phyloP scores from a whole-genome alignment of 495 filamentous ascomycete genomes.

The Hypoxylon cercidicola region DNA sequence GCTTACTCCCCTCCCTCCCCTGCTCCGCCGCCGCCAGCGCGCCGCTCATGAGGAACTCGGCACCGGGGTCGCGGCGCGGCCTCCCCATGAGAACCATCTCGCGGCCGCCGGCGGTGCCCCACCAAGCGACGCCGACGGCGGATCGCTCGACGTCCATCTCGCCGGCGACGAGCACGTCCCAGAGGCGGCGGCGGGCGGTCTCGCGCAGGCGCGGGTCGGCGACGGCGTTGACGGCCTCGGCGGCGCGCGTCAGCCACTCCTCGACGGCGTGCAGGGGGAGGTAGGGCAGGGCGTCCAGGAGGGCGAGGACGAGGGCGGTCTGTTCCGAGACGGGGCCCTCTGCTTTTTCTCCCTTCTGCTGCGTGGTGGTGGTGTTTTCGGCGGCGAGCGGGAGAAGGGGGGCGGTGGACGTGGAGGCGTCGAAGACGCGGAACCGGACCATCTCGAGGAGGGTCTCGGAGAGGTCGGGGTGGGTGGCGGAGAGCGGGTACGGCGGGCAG shows the following conservation, averaged over 20 bases:
- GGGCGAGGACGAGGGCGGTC: constrained; percentile 77
- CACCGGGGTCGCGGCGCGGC: constrained; percentile 20
- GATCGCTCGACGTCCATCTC: constrained; percentile 94
- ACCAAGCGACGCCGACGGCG: constrained; percentile 86
- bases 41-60: constrained; percentile 57
- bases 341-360: background rate
- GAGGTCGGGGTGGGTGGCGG: constrained; percentile 76
- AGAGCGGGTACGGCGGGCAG: constrained; percentile 80
- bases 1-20: constrained; percentile 8
- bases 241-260: constrained; percentile 70
- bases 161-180: constrained; percentile 82
- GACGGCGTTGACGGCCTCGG: constrained; percentile 72
- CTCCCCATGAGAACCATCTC: constrained; percentile 49
- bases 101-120: constrained; percentile 64
- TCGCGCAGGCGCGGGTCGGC: constrained; percentile 69
- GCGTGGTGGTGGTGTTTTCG: constrained; percentile 11
- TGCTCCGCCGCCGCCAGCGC: constrained; percentile 43
- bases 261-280: constrained; percentile 75
- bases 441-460: constrained; percentile 85
- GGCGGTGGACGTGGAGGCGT: constrained; percentile 59
- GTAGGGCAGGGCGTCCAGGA: constrained; percentile 84
- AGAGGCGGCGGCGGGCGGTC: constrained; percentile 78
- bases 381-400: constrained; percentile 47
- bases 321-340: constrained; percentile 74
- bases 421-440: constrained; percentile 71